These are phyloP conservation scores for Boletus tylopilopsis DNA, from an alignment of 768 basidiomycete genomes.

Conservation along the genomic window DNA sequence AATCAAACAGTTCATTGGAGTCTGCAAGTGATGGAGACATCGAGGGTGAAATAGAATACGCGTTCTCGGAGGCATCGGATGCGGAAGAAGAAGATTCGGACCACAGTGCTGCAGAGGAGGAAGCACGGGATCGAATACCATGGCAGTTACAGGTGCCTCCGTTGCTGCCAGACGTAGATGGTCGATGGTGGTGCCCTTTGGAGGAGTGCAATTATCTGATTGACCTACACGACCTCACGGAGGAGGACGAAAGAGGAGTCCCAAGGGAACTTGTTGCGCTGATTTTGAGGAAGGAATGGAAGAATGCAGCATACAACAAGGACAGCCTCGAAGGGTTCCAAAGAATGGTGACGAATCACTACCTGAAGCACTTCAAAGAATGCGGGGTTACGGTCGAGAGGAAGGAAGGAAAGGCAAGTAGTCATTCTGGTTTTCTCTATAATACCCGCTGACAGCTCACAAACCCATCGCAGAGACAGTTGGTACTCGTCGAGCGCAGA, in stretches of 20 bases:
- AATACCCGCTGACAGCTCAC: background rate
- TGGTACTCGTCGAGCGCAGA: slow-evolving; percentile 6
- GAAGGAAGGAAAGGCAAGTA: slow-evolving; percentile 19
- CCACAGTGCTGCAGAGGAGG: slow-evolving; percentile 12
- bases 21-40: slow-evolving; percentile 21
- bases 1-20: slow-evolving; percentile 7
- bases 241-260: slow-evolving; percentile 30
- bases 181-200: slow-evolving; percentile 53
- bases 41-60: slow-evolving; percentile 36
- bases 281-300: slow-evolving; percentile 35
- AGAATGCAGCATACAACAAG: slow-evolving; percentile 31
- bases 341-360: slow-evolving; percentile 27
- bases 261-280: slow-evolving; percentile 14
- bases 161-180: slow-evolving; percentile 37
- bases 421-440: background rate
- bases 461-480: slow-evolving; percentile 8
- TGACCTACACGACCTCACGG: slow-evolving; percentile 41
- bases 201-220: slow-evolving; percentile 41
- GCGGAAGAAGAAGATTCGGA: slow-evolving; percentile 39
- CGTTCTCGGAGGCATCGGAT: slow-evolving; percentile 51
- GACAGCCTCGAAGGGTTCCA: slow-evolving; percentile 21
- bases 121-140: slow-evolving; percentile 34
- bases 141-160: slow-evolving; percentile 35
- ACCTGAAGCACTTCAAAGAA: slow-evolving; percentile 20
- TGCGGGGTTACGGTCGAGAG: slow-evolving; percentile 14